Evolutionary conservation across 1,284 basidiomycete species (phyloP).

Genomic region (Melampsora americana): DNA sequence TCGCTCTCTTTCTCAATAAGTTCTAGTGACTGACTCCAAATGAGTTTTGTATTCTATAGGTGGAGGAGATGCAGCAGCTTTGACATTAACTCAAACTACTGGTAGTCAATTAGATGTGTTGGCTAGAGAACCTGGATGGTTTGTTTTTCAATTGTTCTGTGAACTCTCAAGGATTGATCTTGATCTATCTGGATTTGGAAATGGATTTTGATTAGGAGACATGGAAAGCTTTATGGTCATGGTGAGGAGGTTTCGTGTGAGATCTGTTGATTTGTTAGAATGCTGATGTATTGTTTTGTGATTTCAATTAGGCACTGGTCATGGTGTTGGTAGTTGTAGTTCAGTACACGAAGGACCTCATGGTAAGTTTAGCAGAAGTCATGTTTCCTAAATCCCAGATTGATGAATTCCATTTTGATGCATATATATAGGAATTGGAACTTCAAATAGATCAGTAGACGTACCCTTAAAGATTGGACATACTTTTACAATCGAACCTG

Average conservation of each 20-base stretch:
- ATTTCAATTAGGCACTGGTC: neutral
- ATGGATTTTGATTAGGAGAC: no score
- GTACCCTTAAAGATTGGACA: neutral
- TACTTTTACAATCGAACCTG: slow-evolving; percentile 1
- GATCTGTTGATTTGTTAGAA: no score
- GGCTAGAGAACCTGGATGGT: neutral
- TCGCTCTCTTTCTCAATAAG: no score
- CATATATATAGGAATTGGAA: neutral
- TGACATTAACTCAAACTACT: neutral
- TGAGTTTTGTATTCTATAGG: no score
- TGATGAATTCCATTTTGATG: no score
- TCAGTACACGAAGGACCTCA: slow-evolving; percentile 3
- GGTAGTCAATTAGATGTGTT: slow-evolving; percentile 4
- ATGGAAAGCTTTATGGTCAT: slow-evolving; percentile 4
- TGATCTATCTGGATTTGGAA: no score
- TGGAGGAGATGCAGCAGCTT: no score
- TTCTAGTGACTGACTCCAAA: no score
- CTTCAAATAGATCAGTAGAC: slow-evolving; percentile 10
- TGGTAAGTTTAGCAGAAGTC: neutral
- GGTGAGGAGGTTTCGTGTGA: neutral
- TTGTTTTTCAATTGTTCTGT: neutral
- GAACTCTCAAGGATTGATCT: no score
- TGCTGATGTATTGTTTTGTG: no score
- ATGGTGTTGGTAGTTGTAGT: slow-evolving; percentile 2
- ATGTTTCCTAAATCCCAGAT: no score